Conservation (phyloP, 1,284 basidiomycete species). For the Sanghuangporus baumii region DNA sequence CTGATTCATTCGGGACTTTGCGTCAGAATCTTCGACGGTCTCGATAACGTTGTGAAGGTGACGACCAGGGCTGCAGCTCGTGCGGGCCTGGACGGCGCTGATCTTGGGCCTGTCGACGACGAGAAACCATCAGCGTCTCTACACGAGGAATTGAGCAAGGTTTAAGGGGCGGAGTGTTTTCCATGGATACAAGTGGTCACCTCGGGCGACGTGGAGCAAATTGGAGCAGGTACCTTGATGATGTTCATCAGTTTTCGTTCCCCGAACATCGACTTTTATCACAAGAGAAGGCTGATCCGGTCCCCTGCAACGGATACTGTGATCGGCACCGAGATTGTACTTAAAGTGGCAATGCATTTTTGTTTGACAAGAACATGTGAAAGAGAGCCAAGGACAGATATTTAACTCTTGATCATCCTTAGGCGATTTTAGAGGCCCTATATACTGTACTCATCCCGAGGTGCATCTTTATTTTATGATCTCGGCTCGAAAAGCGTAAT, state of each 20-base stretch:
- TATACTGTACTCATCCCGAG: not conserved
- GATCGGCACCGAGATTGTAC: too few species aligned
- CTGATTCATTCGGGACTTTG: not conserved
- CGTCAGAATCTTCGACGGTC: constrained; percentile 19
- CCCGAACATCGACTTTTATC: too few species aligned
- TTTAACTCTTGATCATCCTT: too few species aligned
- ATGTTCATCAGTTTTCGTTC: not conserved
- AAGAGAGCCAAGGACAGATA: too few species aligned
- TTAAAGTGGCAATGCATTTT: too few species aligned
- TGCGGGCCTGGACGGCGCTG: constrained; percentile 6
- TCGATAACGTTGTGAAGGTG: constrained; percentile 17
- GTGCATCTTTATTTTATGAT: not conserved
- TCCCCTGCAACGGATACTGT: too few species aligned
- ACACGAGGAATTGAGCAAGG: constrained; percentile 2
- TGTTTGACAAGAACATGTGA: too few species aligned
- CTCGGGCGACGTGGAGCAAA: not conserved
- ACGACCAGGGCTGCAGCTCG: constrained; percentile 8
- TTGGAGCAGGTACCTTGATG: not conserved
- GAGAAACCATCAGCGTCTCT: not conserved
- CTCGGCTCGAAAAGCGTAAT: not conserved
- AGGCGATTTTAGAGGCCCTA: not conserved
- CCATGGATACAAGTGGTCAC: not conserved
- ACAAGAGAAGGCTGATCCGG: too few species aligned
- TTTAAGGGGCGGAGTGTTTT: not conserved
- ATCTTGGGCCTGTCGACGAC: not conserved